Base-by-base conservation (phyloP, 2,329 filamentous ascomycete genomes). In the Paracamarosporium sp. region DNA sequence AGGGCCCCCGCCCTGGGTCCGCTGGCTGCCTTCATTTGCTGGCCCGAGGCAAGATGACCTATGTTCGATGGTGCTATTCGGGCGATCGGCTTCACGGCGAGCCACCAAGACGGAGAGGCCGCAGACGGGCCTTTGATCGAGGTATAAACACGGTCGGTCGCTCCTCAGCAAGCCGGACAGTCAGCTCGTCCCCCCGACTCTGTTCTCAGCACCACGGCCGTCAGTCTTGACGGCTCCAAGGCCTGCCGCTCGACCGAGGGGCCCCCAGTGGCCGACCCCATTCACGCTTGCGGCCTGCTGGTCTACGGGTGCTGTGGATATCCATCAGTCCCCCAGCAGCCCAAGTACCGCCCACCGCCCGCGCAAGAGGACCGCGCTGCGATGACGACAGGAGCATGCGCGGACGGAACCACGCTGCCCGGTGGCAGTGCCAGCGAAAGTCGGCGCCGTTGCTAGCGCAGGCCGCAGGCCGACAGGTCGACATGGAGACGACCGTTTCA, bases 111-210 rank as follows among this genome's bases (percentile, higher is more conserved):
- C 61, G 55, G 55, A 58, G 64, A 62, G 64, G 63, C 70, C 68
- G 71, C 57, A 74, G 66, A 74, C 71, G 71, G 72, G 67, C 72
- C 73, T 74, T 75, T 70, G 47, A 50, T 55, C 53, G 59, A 60
- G 56, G 58, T 72, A 71, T 73, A 74, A 70, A 61, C 63, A 56
- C 58, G 44, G 57, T 56, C 58, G 44, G 57, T 56, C 50, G 64
- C 63, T 30, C 56, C 56, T 55, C 56, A 28, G 35, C 46, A n/a
- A 4, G 31, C 20, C 7, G 20, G 12, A 22, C 20, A 5, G 12
- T 15, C 20, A 5, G 20, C 28, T 35, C 17, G 25, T 24, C 35
- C 44, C 30, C 20, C 28, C 44, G 17, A 8, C 33, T 33, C 13
- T 25, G 25, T 20, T n/a, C 24, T 27, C 8, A 33, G n/a, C 12